Evolutionary conservation across 2,329 filamentous ascomycete species (phyloP), one percentile per base, ranked within the genome.

Genomic region (Dothideomycetidae sp.): DNA sequence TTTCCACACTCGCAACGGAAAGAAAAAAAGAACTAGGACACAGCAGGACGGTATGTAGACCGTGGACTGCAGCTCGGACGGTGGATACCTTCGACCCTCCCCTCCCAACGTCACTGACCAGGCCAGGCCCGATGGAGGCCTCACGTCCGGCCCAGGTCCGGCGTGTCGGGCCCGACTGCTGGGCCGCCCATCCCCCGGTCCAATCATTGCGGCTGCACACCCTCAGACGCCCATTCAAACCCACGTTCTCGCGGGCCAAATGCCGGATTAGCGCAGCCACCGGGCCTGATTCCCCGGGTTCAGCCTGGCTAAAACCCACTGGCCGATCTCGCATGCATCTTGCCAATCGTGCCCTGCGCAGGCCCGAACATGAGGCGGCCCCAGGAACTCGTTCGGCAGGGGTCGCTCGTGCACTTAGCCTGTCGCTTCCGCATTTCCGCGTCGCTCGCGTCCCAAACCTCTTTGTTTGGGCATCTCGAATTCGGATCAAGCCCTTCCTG

Each of bases 401-500:
- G 7, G 7, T n/a, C 21, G n/a, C 21, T 26, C 26, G 36, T 17
- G n/a, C 12, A 9, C 18, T 17, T n/a, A n/a, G n/a, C n/a, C n/a
- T n/a, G 9, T 18, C 9, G 9, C 31, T 14, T 33, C 36, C 36
- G 36, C 29, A 29, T 28, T 38, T 38, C 36, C 36, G 29, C 29
- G 29, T 31, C 17, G 12, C 16, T 37, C 26, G 26, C 23, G 26
- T 31, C 26, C 28, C 36, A 17, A 32, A 16, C 31, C 28, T 28
- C 33, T 38, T 14, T 23, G 10, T 18, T 7, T 26, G 7, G 21
- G 7, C 29, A 38, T 17, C 19, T 29, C 31, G 14, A 38, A 38
- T 32, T 30, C n/a, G 21, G 36, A 28, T 28, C 36, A 38, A 38
- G 36, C 28, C 36, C 36, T 32, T 38, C 15, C 36, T 13, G 15